These are phyloP conservation scores for Claviceps sp. DNA, from an alignment of 2,329 filamentous ascomycete species.

Conservation along the genomic window DNA sequence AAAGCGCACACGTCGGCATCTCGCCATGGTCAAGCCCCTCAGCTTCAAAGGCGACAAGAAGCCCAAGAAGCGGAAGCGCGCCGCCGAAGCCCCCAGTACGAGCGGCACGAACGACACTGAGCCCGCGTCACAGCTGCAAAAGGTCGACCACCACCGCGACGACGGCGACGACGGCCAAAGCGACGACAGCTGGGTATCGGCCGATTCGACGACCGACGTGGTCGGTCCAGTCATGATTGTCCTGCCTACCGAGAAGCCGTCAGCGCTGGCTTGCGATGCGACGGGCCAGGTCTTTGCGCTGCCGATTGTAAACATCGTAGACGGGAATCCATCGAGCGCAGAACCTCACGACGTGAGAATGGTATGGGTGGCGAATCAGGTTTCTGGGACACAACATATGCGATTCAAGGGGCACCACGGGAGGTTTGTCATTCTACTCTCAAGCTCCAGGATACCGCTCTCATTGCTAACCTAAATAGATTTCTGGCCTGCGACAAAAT, in stretches of 20 bases:
- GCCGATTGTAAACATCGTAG: conserved; percentile 75
- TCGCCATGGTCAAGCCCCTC: conserved; percentile 70
- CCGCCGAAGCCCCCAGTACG: conserved; percentile 29
- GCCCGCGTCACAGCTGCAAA: conserved; percentile 10
- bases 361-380: conserved; percentile 81
- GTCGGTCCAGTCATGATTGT: conserved; percentile 73
- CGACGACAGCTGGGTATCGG: conserved; percentile 87
- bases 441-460: no score
- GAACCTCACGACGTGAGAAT: conserved; percentile 94
- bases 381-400: conserved; percentile 68
- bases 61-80: conserved; percentile 77
- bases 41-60: conserved; percentile 97
- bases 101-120: conserved; percentile 30
- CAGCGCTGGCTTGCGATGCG: conserved; percentile 72
- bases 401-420: conserved; percentile 87
- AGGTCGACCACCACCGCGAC: conserved; percentile 11
- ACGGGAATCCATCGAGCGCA: conserved; percentile 66
- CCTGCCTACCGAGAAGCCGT: conserved; percentile 58
- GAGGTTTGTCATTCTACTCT: conserved; percentile 26
- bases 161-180: conserved; percentile 26
- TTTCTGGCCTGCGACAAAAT: conserved; percentile 79
- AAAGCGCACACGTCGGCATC: neutral
- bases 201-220: conserved; percentile 61
- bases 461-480: conserved; percentile 25
- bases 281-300: conserved; percentile 77